Percentiles rank a stretch among this genome's conserved stretches.
phyloP scores from a whole-genome alignment of 2,329 filamentous ascomycete genomes.

The Purpureocillium takamizusanense region DNA sequence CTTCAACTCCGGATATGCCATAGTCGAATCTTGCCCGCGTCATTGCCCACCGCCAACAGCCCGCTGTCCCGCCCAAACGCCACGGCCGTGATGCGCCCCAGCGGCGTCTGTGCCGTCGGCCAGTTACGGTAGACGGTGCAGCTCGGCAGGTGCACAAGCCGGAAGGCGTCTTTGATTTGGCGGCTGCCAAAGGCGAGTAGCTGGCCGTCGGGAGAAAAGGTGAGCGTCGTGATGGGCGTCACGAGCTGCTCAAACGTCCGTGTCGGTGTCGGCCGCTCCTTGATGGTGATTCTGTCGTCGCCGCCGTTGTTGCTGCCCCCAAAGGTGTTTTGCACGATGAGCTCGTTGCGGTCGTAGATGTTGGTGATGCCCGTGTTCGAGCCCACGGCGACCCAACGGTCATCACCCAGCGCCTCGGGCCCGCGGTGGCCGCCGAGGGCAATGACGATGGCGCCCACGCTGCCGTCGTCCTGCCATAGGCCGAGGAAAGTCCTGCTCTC shows the following conservation, averaged over 20 bases:
- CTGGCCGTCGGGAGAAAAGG: constrained; percentile 84
- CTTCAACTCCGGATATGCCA: constrained; percentile 71
- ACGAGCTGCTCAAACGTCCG: constrained; percentile 77
- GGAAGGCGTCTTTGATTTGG: constrained; percentile 81
- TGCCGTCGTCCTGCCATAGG: constrained; percentile 85
- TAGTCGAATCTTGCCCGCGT: constrained; percentile 75
- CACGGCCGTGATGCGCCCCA: constrained; percentile 72
- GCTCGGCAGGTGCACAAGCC: constrained; percentile 79
- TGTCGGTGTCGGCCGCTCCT: constrained; percentile 60
- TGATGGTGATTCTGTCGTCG: constrained; percentile 38
- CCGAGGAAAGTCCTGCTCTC: constrained; percentile 59
- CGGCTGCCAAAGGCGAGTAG: constrained; percentile 77
- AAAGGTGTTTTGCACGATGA: too few relatives aligned
- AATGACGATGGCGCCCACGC: constrained; percentile 74
- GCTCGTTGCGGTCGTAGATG: constrained; percentile 73
- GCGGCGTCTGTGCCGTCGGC: constrained; percentile 82
- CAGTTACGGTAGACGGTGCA: constrained; percentile 96
- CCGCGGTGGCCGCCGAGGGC: constrained; percentile 64
- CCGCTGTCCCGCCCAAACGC: constrained; percentile 59
- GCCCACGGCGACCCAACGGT: constrained; percentile 84
- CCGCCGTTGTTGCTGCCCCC: constrained; percentile 24
- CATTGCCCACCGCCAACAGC: constrained; percentile 78
- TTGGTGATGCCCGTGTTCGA: constrained; percentile 85
- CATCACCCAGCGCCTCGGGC: constrained; percentile 56
- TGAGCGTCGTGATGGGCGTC: constrained; percentile 70